A percentile compares a stretch with the other conserved stretches of the same genome.
These are phyloP conservation scores for Skeletonema tropicum DNA, from an alignment of 108 stramenopile genomes.

Conservation along the genomic window DNA sequence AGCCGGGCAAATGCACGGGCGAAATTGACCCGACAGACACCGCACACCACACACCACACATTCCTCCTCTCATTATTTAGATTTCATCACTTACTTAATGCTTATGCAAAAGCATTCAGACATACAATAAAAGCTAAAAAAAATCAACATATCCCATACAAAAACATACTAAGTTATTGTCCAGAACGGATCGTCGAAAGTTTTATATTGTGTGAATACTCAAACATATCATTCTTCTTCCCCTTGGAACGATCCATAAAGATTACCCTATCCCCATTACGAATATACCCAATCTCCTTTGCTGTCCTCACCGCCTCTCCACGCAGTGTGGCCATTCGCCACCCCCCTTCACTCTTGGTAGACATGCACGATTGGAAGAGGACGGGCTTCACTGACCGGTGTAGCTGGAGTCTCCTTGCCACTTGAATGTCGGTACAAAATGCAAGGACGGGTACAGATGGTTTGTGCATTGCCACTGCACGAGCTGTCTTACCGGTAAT, in stretches of 20 bases:
- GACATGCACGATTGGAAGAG: slow-evolving; percentile 56
- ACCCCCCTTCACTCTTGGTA: slow-evolving; percentile 43
- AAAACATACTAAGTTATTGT: background rate
- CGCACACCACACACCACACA: too few relatives aligned
- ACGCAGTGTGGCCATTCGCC: slow-evolving; percentile 60
- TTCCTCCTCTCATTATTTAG: too few relatives aligned
- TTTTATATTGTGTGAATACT: slow-evolving; percentile 73
- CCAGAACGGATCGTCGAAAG: background rate
- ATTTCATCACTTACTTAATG: too few relatives aligned
- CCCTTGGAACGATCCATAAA: slow-evolving; percentile 66
- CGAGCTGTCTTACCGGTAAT: slow-evolving; percentile 94
- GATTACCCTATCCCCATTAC: slow-evolving; percentile 68
- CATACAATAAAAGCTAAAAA: too few relatives aligned
- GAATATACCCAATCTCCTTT: slow-evolving; percentile 66
- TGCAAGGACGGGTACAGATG: slow-evolving; percentile 70
- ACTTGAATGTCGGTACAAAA: slow-evolving; percentile 74
- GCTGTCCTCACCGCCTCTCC: slow-evolving; percentile 75
- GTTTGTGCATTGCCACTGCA: slow-evolving; percentile 96
- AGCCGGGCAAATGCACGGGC: too few relatives aligned
- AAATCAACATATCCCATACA: too few relatives aligned
- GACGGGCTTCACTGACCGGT: slow-evolving; percentile 58
- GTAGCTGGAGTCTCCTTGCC: slow-evolving; percentile 64
- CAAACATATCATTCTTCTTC: slow-evolving; percentile 59
- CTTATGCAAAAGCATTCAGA: too few relatives aligned
- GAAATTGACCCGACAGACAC: too few relatives aligned